Evolutionary conservation across 2,329 filamentous ascomycete species (phyloP).

Genomic region (Daldinia sp.): DNA sequence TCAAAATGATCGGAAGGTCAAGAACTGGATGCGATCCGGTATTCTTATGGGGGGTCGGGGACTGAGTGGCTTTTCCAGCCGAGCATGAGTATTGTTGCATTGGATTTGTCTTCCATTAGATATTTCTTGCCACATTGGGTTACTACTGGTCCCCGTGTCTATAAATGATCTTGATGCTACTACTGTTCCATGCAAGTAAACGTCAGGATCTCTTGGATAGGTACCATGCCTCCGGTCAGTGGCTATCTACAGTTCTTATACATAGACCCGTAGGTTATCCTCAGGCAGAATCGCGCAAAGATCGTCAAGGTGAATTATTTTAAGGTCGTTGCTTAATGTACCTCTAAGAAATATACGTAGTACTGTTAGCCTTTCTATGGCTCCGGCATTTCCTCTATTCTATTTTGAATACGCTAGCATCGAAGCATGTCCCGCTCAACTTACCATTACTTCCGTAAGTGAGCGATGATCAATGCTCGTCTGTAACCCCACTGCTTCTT

Average conservation of each 20-base stretch:
- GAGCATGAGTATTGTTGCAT: neutral
- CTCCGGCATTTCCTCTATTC: neutral
- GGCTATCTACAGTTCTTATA: neutral
- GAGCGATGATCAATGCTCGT: neutral
- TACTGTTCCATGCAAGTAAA: neutral
- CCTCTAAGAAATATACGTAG: neutral
- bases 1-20: neutral
- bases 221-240: neutral
- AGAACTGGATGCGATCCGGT: neutral
- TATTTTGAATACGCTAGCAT: neutral
- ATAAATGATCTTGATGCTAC: neutral
- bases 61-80: too few species aligned
- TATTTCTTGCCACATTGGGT: neutral
- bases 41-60: neutral
- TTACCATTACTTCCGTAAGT: neutral
- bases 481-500: neutral
- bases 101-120: neutral
- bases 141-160: neutral
- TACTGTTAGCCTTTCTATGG: neutral
- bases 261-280: neutral
- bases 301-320: neutral
- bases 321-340: neutral
- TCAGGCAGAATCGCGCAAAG: neutral
- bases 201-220: neutral
- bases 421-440: neutral